Evolutionary conservation across 352 stramenopile species (phyloP).

Genomic region (Phytopythium sindhum): DNA sequence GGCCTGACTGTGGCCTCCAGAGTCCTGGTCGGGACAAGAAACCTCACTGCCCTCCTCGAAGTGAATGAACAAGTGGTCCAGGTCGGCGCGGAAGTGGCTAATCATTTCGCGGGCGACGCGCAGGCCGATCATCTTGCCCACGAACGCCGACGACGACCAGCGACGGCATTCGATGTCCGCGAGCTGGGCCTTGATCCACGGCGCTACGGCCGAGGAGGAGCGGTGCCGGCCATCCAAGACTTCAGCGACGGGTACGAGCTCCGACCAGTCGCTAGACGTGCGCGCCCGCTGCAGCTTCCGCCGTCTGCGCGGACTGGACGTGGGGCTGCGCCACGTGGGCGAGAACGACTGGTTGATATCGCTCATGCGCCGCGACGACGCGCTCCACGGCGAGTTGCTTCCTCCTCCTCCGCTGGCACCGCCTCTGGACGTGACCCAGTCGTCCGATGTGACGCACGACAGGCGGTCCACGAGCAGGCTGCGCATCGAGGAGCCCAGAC

Average conservation of each 20-base stretch:
- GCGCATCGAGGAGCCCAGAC: conserved; percentile 22
- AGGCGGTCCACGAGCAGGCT: conserved; percentile 6
- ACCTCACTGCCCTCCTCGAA: conserved; percentile 10
- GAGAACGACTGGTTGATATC: conserved; percentile 33
- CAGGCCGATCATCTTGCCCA: conserved; percentile 86
- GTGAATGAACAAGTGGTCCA: conserved; percentile 46
- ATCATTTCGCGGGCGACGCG: conserved; percentile 84
- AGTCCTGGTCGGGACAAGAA: background rate
- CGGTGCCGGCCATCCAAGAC: conserved; percentile 6
- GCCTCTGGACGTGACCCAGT: conserved; percentile 10
- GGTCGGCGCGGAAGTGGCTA: conserved; percentile 65
- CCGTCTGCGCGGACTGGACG: background rate
- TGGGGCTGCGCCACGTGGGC: conserved; percentile 14
- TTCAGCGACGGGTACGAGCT: conserved; percentile 34
- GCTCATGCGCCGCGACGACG: conserved; percentile 60
- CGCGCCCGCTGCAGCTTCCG: conserved; percentile 27
- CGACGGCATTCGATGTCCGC: conserved; percentile 82
- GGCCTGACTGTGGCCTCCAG: background rate
- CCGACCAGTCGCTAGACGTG: conserved; percentile 42
- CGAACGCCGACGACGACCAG: conserved; percentile 83
- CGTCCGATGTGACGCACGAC: conserved; percentile 9
- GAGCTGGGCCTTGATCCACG: conserved; percentile 81
- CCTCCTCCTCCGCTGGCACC: conserved; percentile 6
- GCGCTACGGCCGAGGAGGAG: conserved; percentile 21
- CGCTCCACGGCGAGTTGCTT: conserved; percentile 16